Base-by-base conservation (phyloP, 352 stramenopile genomes). In the Pythium scleroteichum region DNA sequence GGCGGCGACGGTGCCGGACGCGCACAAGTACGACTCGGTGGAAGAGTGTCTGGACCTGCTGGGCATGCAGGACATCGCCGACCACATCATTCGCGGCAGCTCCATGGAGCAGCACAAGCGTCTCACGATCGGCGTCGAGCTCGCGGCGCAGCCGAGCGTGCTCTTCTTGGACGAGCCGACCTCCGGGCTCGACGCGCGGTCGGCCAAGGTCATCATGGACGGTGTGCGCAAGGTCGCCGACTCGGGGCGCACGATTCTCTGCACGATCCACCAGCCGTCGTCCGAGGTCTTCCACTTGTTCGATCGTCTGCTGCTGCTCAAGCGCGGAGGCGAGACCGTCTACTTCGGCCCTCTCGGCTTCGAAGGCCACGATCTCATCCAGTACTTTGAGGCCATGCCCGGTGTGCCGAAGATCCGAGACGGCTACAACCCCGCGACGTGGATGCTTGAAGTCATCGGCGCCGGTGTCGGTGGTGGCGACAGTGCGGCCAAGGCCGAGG, bases 121-220 rank as follows among this genome's bases (percentile, higher is more conserved):
- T 27, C 52, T 87, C 13, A 88, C 75, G 23, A 93, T 98, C 38
- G 95, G 89, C 38, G 87, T 98, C 17, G 95, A 98, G 62, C 74
- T 98, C 29, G 89, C 95, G 8, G 86, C 82, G 2, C 29, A 35
- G 29, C 29, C 29, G 5, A 35, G 29, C 10, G 71, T 97, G 39
- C 54, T 98, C 4, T 97, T 98, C 67, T 50, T 91, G 9, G 91
- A 97, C 60, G 88, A 97, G 57, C 89, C 88, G 4, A 97, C 87
- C n/a, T 91, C 71, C 38, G 17, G 29, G 10, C 29, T 35, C 83
- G 29, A 35, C 10, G 29, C 29, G 5, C 29, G 29, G 5, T 35
- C 29, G 29, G 29, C 29, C 10, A 35, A 96, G 42, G 72, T 92
- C 42, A 73, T 97, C 29, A 92, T 97, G 64, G 76, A 95, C 23